Percentiles rank a stretch among this genome's conserved stretches.
These are phyloP conservation scores for Botrytis elliptica DNA, from an alignment of 2,329 filamentous ascomycete species.

Conservation along the genomic window DNA sequence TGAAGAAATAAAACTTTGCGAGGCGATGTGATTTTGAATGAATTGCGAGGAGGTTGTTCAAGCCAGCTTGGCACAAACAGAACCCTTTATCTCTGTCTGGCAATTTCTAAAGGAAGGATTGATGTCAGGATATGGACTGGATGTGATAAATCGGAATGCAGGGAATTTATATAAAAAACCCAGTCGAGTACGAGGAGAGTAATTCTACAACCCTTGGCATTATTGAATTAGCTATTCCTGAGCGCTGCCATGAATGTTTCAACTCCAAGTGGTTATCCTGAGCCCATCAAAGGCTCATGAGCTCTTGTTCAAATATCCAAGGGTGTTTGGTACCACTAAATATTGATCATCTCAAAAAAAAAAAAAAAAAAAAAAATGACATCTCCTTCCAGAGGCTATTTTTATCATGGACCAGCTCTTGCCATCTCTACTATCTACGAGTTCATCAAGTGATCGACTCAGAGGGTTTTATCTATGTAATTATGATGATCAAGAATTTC, in stretches of 20 bases:
- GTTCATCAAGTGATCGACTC: not conserved
- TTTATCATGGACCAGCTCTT: not conserved
- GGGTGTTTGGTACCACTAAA: not conserved
- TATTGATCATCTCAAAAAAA: not conserved
- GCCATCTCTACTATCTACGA: not conserved
- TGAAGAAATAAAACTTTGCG: no score
- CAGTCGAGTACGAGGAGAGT: not conserved
- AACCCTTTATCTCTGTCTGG: not conserved
- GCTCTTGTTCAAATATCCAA: not conserved
- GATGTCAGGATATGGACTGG: not conserved
- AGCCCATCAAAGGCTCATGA: not conserved
- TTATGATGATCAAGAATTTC: not conserved
- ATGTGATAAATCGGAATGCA: not conserved
- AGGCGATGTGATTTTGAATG: not conserved
- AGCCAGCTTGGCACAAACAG: not conserved
- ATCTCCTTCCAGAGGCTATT: not conserved
- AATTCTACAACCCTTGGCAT: not conserved
- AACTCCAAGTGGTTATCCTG: not conserved
- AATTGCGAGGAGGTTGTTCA: no score
- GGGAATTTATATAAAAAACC: not conserved
- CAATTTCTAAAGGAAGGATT: not conserved
- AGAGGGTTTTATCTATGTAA: not conserved
- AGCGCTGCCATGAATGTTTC: not conserved
- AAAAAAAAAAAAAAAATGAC: not conserved
- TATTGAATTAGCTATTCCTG: not conserved